phyloP scores from a whole-genome alignment of 2,329 filamentous ascomycete species.

The Aspergillus bombycis region DNA sequence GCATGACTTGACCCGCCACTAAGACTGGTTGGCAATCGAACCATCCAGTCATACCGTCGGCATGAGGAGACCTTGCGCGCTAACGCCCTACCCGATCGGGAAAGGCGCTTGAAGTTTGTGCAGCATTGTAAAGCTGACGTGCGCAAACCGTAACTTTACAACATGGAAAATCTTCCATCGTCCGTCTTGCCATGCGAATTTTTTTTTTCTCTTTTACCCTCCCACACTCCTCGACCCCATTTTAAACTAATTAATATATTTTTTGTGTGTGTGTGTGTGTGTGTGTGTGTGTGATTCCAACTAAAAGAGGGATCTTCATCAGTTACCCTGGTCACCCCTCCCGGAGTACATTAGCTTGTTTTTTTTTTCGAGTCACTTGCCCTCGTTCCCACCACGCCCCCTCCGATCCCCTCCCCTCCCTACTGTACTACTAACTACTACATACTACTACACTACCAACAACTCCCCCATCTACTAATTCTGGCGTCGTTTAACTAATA shows the following conservation, averaged over 20 bases:
- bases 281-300: not conserved
- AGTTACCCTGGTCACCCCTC: not conserved
- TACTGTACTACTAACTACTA: not conserved
- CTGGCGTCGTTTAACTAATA: not conserved
- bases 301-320: constrained; percentile 5
- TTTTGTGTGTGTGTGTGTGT: not conserved
- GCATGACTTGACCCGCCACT: constrained; percentile 20
- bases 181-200: not conserved
- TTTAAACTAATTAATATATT: not conserved
- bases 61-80: not conserved
- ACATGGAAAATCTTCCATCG: not conserved
- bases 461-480: not conserved
- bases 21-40: constrained; percentile 4
- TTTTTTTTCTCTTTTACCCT: not conserved
- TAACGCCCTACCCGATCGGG: constrained; percentile 5
- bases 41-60: constrained; percentile 2
- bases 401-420: not conserved
- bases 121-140: constrained; percentile 10
- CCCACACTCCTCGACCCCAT: not conserved
- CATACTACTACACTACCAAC: not conserved
- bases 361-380: constrained; percentile 3
- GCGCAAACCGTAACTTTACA: constrained; percentile 18
- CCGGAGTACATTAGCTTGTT: constrained; percentile 2
- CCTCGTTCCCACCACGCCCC: not conserved
- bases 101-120: constrained; percentile 1